Base-by-base conservation (phyloP, 495 filamentous ascomycete genomes). In the Hypoxylon crocopeplum region DNA sequence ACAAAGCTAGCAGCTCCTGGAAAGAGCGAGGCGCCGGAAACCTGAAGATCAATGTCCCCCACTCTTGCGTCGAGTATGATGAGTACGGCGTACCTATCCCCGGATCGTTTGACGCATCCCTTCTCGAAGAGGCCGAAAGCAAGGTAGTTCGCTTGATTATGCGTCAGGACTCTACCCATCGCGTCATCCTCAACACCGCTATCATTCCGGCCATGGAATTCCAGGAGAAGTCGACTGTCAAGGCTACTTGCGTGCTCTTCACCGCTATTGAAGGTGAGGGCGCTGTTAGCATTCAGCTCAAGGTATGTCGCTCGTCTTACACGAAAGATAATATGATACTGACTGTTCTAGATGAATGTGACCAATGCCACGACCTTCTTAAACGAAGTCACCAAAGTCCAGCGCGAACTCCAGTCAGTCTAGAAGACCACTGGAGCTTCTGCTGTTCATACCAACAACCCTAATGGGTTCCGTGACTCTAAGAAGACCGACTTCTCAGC, bases 101-200 rank as follows among this genome's bases (percentile, higher is more conserved):
- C 5, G 69, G 67, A 15, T 73, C 70, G 7, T 83, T 82, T 41
- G 79, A 81, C 47, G 71, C 71, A n/a, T 82, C 81, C 7, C 72
- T 67, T 10, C 68, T 81, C 5, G 74, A 76, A 12, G 73, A 75
- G n/a, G 73, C 73, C 19, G 73, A 77, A 13, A 59, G 65, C 21
- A 79, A 76, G 53, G 69, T 76, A 19, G 84, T 84, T 8, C 86
- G 92, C 19, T 82, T 97, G 63, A 83, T 97, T 54, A 91, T 97
- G 87, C 85, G 92, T 4, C 91, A 93, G 36, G 91, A 96, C 58
- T 88, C 89, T 33, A 89, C 88, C 4, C 80, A 88, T 48, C 84
- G 90, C n/a, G 86, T 96, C n/a, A 85, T 94, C 66, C 79, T 97
- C 32, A 97, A 97, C 72, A 87, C 87, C 3, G 82, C 84, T 1